Evolutionary conservation across 495 filamentous ascomycete species (phyloP).

Genomic region (Collariella sp.): DNA sequence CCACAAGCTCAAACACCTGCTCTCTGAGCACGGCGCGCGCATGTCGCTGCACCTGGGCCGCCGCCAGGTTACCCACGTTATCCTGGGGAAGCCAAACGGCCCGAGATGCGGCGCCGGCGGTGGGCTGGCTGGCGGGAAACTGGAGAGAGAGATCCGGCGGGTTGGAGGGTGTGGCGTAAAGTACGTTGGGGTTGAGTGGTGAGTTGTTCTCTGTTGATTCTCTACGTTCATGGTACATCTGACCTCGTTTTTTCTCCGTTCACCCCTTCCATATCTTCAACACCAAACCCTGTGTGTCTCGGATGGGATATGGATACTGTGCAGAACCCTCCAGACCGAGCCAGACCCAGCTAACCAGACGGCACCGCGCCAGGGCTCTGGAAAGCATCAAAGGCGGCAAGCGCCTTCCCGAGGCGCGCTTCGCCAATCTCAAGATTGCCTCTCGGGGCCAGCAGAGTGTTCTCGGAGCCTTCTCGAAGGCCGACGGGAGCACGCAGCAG

Average conservation of each 20-base stretch:
- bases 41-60: conserved; percentile 61
- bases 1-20: conserved; percentile 71
- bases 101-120: conserved; percentile 53
- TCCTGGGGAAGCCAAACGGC: conserved; percentile 55
- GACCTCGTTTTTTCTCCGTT: conserved; percentile 7
- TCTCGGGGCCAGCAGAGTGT: conserved; percentile 56
- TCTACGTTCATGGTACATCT: background rate
- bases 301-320: conserved; percentile 13
- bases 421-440: conserved; percentile 52
- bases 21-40: conserved; percentile 62
- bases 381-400: conserved; percentile 71
- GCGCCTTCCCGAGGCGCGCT: conserved; percentile 64
- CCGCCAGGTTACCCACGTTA: conserved; percentile 74
- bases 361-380: conserved; percentile 46
- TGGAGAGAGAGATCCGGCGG: conserved; percentile 68
- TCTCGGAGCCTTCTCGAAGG: conserved; percentile 24
- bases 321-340: too few relatives aligned
- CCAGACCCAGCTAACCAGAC: background rate
- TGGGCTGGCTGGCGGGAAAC: conserved; percentile 68
- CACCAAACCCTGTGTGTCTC: conserved; percentile 4
- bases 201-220: too few relatives aligned
- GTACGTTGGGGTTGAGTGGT: conserved; percentile 82
- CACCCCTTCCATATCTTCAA: background rate
- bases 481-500: conserved; percentile 16
- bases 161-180: conserved; percentile 60